phyloP scores from a whole-genome alignment of 495 filamentous ascomycete genomes.

The Aspergillus cavernicola region DNA sequence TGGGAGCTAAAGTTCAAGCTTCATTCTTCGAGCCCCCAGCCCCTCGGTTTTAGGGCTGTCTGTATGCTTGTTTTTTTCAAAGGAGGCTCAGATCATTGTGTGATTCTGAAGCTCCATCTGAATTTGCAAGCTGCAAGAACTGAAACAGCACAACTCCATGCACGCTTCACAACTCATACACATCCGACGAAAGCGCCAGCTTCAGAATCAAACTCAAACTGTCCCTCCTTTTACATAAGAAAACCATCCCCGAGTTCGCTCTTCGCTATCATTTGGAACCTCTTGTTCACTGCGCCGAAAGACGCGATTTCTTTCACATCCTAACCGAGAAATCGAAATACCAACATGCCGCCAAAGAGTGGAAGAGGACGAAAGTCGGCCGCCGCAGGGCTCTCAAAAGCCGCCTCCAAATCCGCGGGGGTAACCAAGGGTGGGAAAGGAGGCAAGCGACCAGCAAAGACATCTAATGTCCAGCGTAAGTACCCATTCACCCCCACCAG shows the following conservation, averaged over 20 bases:
- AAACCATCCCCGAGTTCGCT: background rate
- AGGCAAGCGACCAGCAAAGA: conserved; percentile 23
- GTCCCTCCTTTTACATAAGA: background rate
- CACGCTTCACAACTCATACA: background rate
- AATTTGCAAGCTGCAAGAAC: background rate
- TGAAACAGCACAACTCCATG: background rate
- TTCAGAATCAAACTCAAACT: background rate
- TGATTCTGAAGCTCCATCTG: background rate
- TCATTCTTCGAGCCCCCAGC: too few species aligned
- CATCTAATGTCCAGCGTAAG: conserved; percentile 39
- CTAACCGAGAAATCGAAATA: background rate
- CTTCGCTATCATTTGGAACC: background rate
- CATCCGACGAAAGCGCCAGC: background rate
- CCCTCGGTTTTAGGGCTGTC: too few species aligned
- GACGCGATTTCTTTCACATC: background rate
- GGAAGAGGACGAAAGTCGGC: conserved; percentile 18
- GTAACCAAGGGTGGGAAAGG: background rate
- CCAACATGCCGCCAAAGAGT: conserved; percentile 28
- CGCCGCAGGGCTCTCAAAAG: conserved; percentile 20
- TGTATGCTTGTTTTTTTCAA: background rate
- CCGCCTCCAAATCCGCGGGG: conserved; percentile 16
- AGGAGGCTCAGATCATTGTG: background rate
- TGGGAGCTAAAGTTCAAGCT: conserved; percentile 9
- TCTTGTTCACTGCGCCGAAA: background rate
- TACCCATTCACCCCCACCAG: background rate